Percentiles rank a stretch among this genome's conserved stretches.
Conservation (phyloP, 2,329 filamentous ascomycete genomes). For the Helicocarpus griseus region DNA sequence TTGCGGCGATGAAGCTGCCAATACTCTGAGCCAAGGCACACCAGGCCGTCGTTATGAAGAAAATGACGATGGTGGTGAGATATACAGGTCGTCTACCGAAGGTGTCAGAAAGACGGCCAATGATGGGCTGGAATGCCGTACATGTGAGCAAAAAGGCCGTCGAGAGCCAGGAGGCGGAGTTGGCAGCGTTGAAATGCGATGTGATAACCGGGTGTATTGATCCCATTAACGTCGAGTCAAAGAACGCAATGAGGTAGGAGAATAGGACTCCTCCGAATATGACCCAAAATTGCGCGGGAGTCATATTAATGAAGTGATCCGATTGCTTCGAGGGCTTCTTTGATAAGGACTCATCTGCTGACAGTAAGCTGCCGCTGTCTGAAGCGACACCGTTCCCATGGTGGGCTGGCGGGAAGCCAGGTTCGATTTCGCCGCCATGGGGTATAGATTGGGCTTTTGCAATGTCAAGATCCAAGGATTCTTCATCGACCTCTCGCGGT, state of each 20-base stretch:
- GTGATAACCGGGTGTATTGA: slow-evolving; percentile 73
- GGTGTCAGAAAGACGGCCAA: slow-evolving; percentile 65
- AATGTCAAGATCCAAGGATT: slow-evolving; percentile 7
- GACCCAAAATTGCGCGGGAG: slow-evolving; percentile 47
- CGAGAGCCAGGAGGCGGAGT: slow-evolving; percentile 73
- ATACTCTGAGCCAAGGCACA: slow-evolving; percentile 62
- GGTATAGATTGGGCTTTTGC: slow-evolving; percentile 8
- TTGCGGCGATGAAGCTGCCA: slow-evolving; percentile 58
- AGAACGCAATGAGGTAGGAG: slow-evolving; percentile 50
- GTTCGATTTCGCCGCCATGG: slow-evolving; percentile 8
- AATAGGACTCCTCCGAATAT: slow-evolving; percentile 52
- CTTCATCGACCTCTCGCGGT: slow-evolving; percentile 4
- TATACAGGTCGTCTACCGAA: slow-evolving; percentile 61
- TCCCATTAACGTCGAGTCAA: slow-evolving; percentile 74
- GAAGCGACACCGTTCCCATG: not conserved
- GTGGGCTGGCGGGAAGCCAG: slow-evolving; percentile 4
- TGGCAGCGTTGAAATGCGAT: slow-evolving; percentile 66
- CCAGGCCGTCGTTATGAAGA: slow-evolving; percentile 57
- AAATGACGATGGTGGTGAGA: slow-evolving; percentile 51
- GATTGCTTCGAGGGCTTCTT: not conserved
- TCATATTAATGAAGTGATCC: slow-evolving; percentile 29
- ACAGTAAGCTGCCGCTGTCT: not conserved
- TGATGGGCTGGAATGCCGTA: slow-evolving; percentile 64
- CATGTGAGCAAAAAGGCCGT: slow-evolving; percentile 69
- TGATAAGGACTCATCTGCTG: not conserved